Evolutionary conservation across 345 rosid genomes (phyloP), one percentile per base, ranked within the genome.

Genomic region (Mangifera indica): DNA sequence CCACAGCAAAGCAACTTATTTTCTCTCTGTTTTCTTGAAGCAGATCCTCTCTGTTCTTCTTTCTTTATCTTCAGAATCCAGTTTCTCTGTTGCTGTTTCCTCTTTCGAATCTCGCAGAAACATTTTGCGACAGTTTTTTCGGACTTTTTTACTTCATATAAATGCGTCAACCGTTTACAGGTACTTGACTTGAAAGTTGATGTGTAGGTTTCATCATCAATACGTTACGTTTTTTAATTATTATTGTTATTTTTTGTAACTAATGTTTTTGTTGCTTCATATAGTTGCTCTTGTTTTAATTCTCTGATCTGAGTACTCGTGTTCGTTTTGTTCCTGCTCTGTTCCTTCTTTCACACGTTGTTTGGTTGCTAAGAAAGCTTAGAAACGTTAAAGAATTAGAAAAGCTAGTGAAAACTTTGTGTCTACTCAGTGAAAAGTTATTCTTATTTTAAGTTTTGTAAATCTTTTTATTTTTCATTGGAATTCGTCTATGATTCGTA

Each of bases 341-440:
- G 0, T 60, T 29, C 5, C 34, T 56, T 57, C 40, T 69, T 69
- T 3, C 8, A 57, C 24, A 49, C 57, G 52, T 56, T 71, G 72
- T 59, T 77, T 72, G 75, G 72, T 60, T 64, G 21, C 71, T 10
- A 68, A 64, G 81, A 77, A 74, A 72, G 10, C 56, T 45, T 60
- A 13, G 62, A 65, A 69, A 51, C 45, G 55, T 60, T n/a, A 10
- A 62, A 65, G 22, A n/a, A 32, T 29, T 67, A 5, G 5, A 20
- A 67, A 34, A 48, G 54, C 26, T 20, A 60, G 52, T 34, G 51
- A 60, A 22, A 70, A 63, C 53, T 7, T 52, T 32, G 40, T 60
- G 10, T 70, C 40, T 53, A 51, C 57, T 76, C 25, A 49, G n/a
- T 65, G 34, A 66, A 74, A 74, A 70, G 60, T 25, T 57, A 40